Percentiles rank a stretch among this genome's conserved stretches.
These are phyloP conservation scores for Dissophora globulifera DNA, from an alignment of 192 early-diverging fungal genomes.

Conservation along the genomic window DNA sequence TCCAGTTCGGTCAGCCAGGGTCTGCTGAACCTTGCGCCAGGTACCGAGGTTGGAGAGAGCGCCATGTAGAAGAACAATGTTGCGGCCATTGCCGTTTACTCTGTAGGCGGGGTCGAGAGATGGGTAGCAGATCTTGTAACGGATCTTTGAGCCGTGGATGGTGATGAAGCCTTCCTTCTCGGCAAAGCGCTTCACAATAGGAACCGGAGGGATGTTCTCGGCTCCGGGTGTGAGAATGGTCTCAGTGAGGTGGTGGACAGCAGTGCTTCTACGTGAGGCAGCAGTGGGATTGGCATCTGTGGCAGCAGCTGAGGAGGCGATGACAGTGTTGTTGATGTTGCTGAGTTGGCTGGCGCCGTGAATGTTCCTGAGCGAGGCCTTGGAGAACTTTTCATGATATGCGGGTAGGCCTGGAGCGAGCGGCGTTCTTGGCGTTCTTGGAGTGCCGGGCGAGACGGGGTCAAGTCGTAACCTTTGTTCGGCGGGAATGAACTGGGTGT, in stretches of 20 bases:
- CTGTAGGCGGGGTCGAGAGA: conserved; percentile 22
- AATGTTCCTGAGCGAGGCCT: conserved; percentile 10
- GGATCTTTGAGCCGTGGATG: conserved; percentile 25
- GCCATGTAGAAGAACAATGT: conserved; percentile 43
- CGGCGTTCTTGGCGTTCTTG: neutral
- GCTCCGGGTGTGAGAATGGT: neutral
- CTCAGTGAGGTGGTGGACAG: neutral
- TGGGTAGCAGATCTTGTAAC: conserved; percentile 36
- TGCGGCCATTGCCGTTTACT: conserved; percentile 38
- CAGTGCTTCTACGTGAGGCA: neutral
- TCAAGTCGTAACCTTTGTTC: neutral
- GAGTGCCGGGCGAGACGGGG: neutral
- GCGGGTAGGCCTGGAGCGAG: conserved; percentile 16
- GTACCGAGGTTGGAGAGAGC: conserved; percentile 31
- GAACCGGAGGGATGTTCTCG: neutral
- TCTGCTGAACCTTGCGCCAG: conserved; percentile 38
- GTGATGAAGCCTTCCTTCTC: conserved; percentile 25
- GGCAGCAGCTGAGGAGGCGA: conserved; percentile 2
- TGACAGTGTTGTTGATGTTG: conserved; percentile 27
- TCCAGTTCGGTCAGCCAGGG: conserved; percentile 35
- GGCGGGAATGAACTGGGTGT: neutral
- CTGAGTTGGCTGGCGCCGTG: conserved; percentile 32
- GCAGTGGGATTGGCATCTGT: neutral
- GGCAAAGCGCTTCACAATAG: conserved; percentile 9
- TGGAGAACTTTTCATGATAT: conserved; percentile 29